Conservation (phyloP, 2,329 filamentous ascomycete species). For the Cercospora canescens region DNA sequence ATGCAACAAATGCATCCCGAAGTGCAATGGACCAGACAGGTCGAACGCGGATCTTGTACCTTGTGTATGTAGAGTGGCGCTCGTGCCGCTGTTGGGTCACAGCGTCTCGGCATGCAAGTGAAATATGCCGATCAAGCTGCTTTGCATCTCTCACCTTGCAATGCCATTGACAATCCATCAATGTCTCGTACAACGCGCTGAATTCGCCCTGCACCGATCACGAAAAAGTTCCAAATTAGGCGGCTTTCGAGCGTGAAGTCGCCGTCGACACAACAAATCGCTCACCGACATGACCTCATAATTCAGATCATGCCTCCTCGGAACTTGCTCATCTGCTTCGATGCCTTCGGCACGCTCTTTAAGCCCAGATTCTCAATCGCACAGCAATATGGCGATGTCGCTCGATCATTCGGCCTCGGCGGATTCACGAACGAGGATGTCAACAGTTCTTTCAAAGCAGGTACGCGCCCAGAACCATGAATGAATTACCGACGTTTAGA, state of each 20-base stretch:
- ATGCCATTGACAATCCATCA: neutral
- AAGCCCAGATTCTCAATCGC: slow-evolving; percentile 52
- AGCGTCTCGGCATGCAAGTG: neutral
- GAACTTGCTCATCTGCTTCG: slow-evolving; percentile 61
- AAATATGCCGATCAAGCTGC: neutral
- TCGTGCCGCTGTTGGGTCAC: neutral
- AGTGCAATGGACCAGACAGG: no score
- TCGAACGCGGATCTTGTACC: neutral
- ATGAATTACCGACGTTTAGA: no score
- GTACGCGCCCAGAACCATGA: no score
- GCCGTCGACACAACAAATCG: neutral
- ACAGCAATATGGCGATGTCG: slow-evolving; percentile 56
- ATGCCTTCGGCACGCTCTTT: slow-evolving; percentile 67
- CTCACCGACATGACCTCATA: neutral
- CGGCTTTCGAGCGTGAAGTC: neutral
- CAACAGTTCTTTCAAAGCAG: slow-evolving; percentile 40
- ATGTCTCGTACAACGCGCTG: neutral
- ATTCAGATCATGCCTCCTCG: slow-evolving; percentile 17
- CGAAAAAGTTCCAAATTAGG: neutral
- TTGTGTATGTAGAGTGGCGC: neutral
- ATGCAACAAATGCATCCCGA: no score
- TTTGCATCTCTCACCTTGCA: neutral
- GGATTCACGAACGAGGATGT: slow-evolving; percentile 46
- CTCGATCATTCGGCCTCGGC: slow-evolving; percentile 51
- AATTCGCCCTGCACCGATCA: neutral